These are phyloP conservation scores for Xylaria grammica DNA, from an alignment of 495 filamentous ascomycete genomes.

Conservation along the genomic window DNA sequence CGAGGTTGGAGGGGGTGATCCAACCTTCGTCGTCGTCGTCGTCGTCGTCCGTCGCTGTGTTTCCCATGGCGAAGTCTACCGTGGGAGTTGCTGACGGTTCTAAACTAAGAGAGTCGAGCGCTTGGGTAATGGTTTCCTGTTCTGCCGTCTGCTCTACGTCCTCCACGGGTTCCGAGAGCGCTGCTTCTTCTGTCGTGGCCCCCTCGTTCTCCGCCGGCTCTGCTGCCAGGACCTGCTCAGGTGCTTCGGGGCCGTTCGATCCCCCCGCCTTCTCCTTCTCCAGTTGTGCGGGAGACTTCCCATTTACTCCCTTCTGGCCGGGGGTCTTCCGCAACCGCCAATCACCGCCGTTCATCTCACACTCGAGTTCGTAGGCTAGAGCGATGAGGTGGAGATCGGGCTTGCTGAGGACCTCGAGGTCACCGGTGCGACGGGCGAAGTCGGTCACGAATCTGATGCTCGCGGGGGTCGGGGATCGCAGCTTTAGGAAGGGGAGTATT, in stretches of 20 bases:
- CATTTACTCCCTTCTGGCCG: constrained; percentile 77
- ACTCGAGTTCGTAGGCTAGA: constrained; percentile 88
- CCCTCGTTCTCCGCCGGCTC: constrained; percentile 13
- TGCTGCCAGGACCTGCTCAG: constrained; percentile 8
- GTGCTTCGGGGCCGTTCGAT: constrained; percentile 17
- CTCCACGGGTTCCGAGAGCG: constrained; percentile 12
- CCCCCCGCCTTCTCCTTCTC: constrained; percentile 31
- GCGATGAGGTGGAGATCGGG: constrained; percentile 90
- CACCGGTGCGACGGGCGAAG: constrained; percentile 89
- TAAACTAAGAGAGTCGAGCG: constrained; percentile 32
- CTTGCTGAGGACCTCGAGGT: constrained; percentile 81
- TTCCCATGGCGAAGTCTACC: constrained; percentile 20
- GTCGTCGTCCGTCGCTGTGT: constrained; percentile 34
- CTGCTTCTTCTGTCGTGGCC: constrained; percentile 10
- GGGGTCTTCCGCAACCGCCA: constrained; percentile 80
- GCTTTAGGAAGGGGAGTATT: constrained; percentile 80
- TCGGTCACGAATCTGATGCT: constrained; percentile 80
- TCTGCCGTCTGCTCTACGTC: constrained; percentile 12
- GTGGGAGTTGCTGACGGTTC: constrained; percentile 27
- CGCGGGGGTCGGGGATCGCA: constrained; percentile 72
- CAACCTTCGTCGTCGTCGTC: constrained; percentile 77
- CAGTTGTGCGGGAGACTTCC: constrained; percentile 60
- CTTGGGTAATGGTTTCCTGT: constrained; percentile 31
- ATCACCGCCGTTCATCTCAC: constrained; percentile 81
- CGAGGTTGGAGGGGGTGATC: constrained; percentile 94